Conservation (phyloP, 495 filamentous ascomycete genomes). For the Ascobolus immersus region DNA sequence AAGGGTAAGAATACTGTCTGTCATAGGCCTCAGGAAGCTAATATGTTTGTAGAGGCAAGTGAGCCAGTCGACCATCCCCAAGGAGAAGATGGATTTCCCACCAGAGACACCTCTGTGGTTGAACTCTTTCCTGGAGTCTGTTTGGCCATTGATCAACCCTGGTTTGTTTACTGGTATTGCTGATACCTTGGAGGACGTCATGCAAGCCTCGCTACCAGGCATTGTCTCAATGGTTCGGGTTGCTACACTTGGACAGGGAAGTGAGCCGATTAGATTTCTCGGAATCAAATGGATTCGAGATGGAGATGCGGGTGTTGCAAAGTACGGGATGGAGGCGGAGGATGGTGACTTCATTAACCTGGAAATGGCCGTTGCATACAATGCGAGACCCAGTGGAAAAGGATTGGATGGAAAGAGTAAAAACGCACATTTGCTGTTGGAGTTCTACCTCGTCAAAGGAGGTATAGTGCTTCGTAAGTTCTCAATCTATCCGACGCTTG, state of each 20-base stretch:
- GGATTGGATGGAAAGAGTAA: slow-evolving; percentile 31
- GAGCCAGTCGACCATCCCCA: not conserved
- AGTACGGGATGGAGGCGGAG: slow-evolving; percentile 10
- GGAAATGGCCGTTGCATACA: slow-evolving; percentile 44
- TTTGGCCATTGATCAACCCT: slow-evolving; percentile 14
- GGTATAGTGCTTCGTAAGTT: slow-evolving; percentile 37
- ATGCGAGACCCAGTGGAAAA: slow-evolving; percentile 23
- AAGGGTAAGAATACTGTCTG: not conserved
- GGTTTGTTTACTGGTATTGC: slow-evolving; percentile 11
- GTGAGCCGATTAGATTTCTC: slow-evolving; percentile 9
- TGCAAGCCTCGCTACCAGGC: slow-evolving; percentile 13
- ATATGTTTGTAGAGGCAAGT: not conserved
- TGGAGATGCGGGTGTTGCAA: slow-evolving; percentile 2
- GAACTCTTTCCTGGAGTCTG: slow-evolving; percentile 11
- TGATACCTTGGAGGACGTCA: slow-evolving; percentile 14
- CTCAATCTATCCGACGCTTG: slow-evolving; percentile 29
- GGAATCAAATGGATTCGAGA: slow-evolving; percentile 11
- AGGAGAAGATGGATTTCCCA: not conserved
- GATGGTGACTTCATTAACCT: slow-evolving; percentile 47
- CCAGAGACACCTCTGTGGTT: slow-evolving; percentile 13
- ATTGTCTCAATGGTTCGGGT: slow-evolving; percentile 12
- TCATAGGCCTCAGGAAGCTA: not conserved
- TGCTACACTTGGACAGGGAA: slow-evolving; percentile 11
- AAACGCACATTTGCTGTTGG: slow-evolving; percentile 42
- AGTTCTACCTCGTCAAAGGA: slow-evolving; percentile 11